Conservation (phyloP, 1,284 basidiomycete genomes). For the Moesziomyces sp. region DNA sequence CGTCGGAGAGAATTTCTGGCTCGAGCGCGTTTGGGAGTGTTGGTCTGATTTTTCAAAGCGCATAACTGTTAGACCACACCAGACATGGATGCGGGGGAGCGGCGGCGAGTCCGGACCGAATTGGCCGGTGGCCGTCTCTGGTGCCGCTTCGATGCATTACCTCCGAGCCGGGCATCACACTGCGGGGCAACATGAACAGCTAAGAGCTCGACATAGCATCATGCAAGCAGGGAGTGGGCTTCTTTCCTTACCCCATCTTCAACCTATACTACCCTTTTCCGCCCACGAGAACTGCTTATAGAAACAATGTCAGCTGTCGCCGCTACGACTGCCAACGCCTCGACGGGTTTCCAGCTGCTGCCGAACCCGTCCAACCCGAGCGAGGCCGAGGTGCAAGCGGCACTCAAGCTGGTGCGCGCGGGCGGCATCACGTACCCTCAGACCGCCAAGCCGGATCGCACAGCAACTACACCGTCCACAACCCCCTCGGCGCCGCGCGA, state of each 20-base stretch:
- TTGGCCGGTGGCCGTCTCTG: too few species aligned
- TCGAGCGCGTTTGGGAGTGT: too few species aligned
- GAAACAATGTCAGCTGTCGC: constrained; percentile 16
- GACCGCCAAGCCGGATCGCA: constrained; percentile 21
- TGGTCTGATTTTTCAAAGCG: too few species aligned
- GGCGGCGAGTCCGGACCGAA: too few species aligned
- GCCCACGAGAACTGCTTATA: background rate
- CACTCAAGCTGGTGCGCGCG: constrained; percentile 26
- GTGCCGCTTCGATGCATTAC: too few species aligned
- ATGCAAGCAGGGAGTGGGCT: too few species aligned
- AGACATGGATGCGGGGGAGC: too few species aligned
- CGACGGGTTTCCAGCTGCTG: constrained; percentile 19
- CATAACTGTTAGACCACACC: too few species aligned
- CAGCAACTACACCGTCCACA: constrained; percentile 11
- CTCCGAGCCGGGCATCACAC: too few species aligned
- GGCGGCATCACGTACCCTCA: constrained; percentile 22
- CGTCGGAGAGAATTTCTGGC: too few species aligned
- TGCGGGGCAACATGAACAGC: too few species aligned
- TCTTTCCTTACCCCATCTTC: background rate
- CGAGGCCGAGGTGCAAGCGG: constrained; percentile 13
- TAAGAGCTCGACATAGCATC: background rate
- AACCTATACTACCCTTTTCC: background rate
- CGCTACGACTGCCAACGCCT: constrained; percentile 21
- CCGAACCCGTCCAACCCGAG: constrained; percentile 25
- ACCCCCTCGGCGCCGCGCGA: constrained; percentile 10